Evolutionary conservation across 2,329 filamentous ascomycete species (phyloP), one percentile per base, ranked within the genome.

Genomic region (Botrytis pseudocinerea): DNA sequence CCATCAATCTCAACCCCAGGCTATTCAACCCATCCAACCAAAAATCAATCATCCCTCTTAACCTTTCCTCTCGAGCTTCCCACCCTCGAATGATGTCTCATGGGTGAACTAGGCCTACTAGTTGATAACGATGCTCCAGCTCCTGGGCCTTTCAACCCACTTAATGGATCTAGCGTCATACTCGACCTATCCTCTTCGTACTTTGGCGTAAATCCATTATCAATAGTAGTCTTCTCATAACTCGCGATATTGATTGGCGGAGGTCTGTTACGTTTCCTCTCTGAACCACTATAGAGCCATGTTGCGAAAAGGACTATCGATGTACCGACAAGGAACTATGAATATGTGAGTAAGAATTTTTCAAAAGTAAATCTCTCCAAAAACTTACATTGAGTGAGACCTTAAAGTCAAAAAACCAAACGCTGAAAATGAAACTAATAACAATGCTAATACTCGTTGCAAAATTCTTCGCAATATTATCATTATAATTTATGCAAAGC

Each of bases 401-500:
- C 65, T 89, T 83, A 77, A 97, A 93, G 68, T 95, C 88, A 81
- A 98, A 97, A 76, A 97, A 92, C 83, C 90, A 91, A 2, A 97
- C 88, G 80, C 94, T 97, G 70, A 93, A 93, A 22, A 98, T 77
- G 76, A 95, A 94, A 80, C 93, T 97, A 68, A 98, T 84, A 72
- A 98, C 85, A 75, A 98, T 97, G 79, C 94, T 97, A 75, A 97
- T 93, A 79, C 93, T 96, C 8, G 94, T 95, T 7, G 95, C 94
- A 83, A 97, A 95, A 81, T 96, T 97, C 85, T 97, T 97, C 74
- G 93, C 91, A 80, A 97, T 97, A 79, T 96, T 97, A 83, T 96
- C 92, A 8, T 92, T 90, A 80, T 94, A 93, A 75, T 92, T 93
- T 81, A 96, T 92, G 80, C 92, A 93, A 74, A 96, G 86, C 2